Evolutionary conservation across 2,329 filamentous ascomycete species (phyloP).

Genomic region (Cladosporium sp.): DNA sequence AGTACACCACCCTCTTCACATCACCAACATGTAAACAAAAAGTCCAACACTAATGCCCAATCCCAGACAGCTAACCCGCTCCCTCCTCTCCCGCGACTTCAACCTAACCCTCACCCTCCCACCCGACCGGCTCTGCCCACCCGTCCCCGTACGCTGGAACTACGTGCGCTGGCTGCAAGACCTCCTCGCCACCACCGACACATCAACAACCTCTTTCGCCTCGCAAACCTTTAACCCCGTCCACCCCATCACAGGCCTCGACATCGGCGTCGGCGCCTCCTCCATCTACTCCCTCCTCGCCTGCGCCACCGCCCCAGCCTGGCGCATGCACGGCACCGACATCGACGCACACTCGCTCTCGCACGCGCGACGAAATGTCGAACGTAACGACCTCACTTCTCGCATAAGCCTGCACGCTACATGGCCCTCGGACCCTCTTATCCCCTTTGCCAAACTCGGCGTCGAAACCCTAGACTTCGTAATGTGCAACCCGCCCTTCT

Average conservation of each 20-base stretch:
- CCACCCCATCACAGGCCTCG: constrained; percentile 55
- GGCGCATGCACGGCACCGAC: constrained; percentile 58
- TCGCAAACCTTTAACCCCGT: constrained; percentile 36
- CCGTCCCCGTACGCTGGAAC: constrained; percentile 67
- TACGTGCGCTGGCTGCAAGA: constrained; percentile 88
- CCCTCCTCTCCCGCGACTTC: constrained; percentile 73
- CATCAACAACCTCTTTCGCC: constrained; percentile 44
- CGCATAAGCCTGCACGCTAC: constrained; percentile 65
- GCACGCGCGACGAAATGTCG: constrained; percentile 65
- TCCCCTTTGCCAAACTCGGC: constrained; percentile 58
- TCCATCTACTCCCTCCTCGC: constrained; percentile 87
- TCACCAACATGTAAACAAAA: constrained; percentile 62
- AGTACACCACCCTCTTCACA: constrained; percentile 47
- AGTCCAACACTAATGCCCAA: constrained; percentile 56
- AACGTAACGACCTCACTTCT: constrained; percentile 58
- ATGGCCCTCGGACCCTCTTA: constrained; percentile 48
- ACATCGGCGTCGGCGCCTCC: constrained; percentile 78
- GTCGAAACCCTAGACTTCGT: constrained; percentile 67
- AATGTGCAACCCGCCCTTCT: constrained; percentile 96
- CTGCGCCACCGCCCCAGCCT: constrained; percentile 61
- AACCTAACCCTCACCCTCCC: constrained; percentile 67
- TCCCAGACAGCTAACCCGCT: constrained; percentile 65
- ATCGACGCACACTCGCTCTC: constrained; percentile 67
- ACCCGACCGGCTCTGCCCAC: constrained; percentile 76
- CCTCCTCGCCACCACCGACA: constrained; percentile 76